These are phyloP conservation scores for Zygnema circumcarinatum DNA, from an alignment of 139 green algal species.

Conservation along the genomic window DNA sequence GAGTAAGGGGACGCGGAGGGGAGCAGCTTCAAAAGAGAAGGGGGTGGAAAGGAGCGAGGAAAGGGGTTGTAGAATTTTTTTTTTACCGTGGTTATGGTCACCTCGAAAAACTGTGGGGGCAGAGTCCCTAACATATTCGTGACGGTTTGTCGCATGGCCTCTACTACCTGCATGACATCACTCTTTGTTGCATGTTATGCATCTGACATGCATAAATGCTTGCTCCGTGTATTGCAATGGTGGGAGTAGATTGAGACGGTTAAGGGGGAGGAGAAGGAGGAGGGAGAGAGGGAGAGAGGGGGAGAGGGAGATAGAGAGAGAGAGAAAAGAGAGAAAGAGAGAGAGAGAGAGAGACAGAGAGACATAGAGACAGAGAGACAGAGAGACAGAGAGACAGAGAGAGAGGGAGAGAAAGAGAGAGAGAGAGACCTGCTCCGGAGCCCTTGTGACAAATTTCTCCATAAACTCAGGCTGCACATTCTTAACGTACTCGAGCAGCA, in stretches of 20 bases:
- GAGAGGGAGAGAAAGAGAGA: not conserved
- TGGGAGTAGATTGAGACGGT: not conserved
- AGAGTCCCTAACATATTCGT: constrained; percentile 82
- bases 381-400: not conserved
- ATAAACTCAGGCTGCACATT: constrained; percentile 62
- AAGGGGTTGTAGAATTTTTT: too few relatives aligned
- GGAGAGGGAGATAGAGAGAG: not conserved
- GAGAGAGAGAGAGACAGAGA: not conserved
- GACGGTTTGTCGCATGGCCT: constrained; percentile 84
- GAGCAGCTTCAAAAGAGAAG: too few relatives aligned
- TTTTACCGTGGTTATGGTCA: constrained; percentile 73
- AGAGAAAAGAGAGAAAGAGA: not conserved
- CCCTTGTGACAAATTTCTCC: constrained; percentile 39
- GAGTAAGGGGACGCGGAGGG: too few relatives aligned
- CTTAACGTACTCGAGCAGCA: constrained; percentile 63
- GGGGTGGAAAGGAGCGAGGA: too few relatives aligned
- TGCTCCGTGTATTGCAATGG: not conserved
- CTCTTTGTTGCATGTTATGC: not conserved
- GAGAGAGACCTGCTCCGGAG: constrained; percentile 1
- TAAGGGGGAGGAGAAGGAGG: not conserved
- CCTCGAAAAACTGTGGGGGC: constrained; percentile 82
- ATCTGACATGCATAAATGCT: not conserved
- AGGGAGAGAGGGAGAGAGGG: constrained; percentile 2
- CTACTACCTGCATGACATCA: constrained; percentile 62
- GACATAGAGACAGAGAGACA: not conserved